phyloP scores from a whole-genome alignment of 495 filamentous ascomycete species.

The Penicillium malachiteum region DNA sequence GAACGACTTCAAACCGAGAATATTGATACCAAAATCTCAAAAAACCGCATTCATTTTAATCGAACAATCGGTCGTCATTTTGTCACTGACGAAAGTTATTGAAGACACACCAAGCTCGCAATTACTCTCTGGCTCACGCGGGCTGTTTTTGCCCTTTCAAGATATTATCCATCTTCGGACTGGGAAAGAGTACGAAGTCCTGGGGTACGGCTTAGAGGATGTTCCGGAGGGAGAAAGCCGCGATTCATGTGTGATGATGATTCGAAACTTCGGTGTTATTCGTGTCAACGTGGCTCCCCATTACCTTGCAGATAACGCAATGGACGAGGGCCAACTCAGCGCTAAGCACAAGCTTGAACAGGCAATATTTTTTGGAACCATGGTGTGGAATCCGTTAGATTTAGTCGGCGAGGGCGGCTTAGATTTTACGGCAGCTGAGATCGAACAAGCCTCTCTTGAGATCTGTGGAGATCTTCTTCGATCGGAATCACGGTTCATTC shows the following conservation, averaged over 20 bases:
- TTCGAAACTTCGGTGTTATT: slow-evolving; percentile 78
- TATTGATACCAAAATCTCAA: slow-evolving; percentile 75
- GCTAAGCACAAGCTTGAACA: slow-evolving; percentile 90
- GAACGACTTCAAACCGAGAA: slow-evolving; percentile 52
- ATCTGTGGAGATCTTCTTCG: slow-evolving; percentile 81
- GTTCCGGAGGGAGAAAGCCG: slow-evolving; percentile 39
- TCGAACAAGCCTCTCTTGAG: slow-evolving; percentile 72
- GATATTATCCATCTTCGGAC: slow-evolving; percentile 80
- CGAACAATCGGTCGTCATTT: slow-evolving; percentile 69
- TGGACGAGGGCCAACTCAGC: slow-evolving; percentile 53
- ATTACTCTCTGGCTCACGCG: slow-evolving; percentile 60
- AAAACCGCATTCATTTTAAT: slow-evolving; percentile 83
- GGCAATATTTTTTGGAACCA: slow-evolving; percentile 84
- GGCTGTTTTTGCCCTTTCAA: slow-evolving; percentile 63
- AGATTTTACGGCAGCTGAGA: slow-evolving; percentile 63
- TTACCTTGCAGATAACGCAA: slow-evolving; percentile 21
- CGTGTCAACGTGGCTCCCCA: slow-evolving; percentile 54
- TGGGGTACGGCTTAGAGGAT: slow-evolving; percentile 47
- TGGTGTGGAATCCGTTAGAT: slow-evolving; percentile 76
- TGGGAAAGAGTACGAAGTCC: slow-evolving; percentile 50
- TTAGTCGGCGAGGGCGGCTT: slow-evolving; percentile 64
- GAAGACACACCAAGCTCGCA: slow-evolving; percentile 68
- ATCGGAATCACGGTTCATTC: slow-evolving; percentile 70
- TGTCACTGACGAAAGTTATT: slow-evolving; percentile 57
- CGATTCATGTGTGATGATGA: slow-evolving; percentile 68